Evolutionary conservation across 1,284 basidiomycete genomes (phyloP), one percentile per base, ranked within the genome.

Genomic region (Salmacisia buchloeana): DNA sequence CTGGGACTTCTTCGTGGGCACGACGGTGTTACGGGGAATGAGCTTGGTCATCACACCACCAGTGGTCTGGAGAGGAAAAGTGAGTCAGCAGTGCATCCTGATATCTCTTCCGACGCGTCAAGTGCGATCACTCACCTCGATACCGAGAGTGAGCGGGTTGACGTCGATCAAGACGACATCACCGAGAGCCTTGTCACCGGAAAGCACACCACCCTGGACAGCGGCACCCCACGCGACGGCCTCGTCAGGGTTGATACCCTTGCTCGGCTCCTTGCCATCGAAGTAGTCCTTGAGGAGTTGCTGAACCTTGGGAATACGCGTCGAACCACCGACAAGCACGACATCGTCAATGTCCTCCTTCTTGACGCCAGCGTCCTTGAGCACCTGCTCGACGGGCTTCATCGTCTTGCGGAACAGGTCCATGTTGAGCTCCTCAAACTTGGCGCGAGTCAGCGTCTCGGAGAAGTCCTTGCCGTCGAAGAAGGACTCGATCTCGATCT

Each of bases 401-500:
- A 97, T 92, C 49, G 94, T 97, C 87, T 94, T 94, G 78, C 92
- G 87, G 90, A 98, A 97, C 59, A 97, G 87, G 78, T 98, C 94
- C 84, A 96, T 90, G 87, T 97, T 97, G 75, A 97, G 85, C 82
- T 97, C 94, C 83, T 97, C 94, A 80, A 98, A 97, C 84, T 97
- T 97, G 84, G 94, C 93, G 66, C 94, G 88, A 66, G 94, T 97
- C 46, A 97, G 86, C 15, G 92, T 92, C 85, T 97, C 94, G 39
- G 92, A 91, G 79, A 97, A 92, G 84, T 98, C 94, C 78, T 96
- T 92, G 75, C 94, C 94, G 75, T 83, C 87, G 82, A 94, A 94
- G 83, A 98, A 97, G 23, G 85, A 83, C 81, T 90, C 88, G 70
- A 89, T 88, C 79, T 90, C 88, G 73, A 89, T 83, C 80, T 85